Percentiles rank a stretch among this genome's conserved stretches.
Conservation (phyloP, 2,329 filamentous ascomycete species). For the Leptographium radiaticola region DNA sequence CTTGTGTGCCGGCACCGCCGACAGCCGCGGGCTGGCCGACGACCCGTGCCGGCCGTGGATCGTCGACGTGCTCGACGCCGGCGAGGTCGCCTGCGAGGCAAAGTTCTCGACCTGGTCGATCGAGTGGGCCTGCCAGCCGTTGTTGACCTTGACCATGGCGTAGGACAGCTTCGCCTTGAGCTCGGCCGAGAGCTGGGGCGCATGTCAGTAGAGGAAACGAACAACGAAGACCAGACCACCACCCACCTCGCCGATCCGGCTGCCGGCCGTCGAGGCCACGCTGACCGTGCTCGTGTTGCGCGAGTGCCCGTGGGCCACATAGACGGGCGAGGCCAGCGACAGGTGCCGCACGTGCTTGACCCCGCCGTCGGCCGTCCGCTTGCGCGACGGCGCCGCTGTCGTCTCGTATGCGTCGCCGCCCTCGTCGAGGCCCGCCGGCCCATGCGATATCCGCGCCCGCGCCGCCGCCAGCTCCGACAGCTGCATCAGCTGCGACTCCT, state of each 20-base stretch:
- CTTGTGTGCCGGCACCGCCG: slow-evolving; percentile 22
- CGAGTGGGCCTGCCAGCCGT: slow-evolving; percentile 71
- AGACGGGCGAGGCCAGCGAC: slow-evolving; percentile 32
- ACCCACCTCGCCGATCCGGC: slow-evolving; percentile 66
- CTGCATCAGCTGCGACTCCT: slow-evolving; percentile 42
- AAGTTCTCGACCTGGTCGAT: slow-evolving; percentile 67
- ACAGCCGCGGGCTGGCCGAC: slow-evolving; percentile 41
- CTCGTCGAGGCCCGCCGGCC: slow-evolving; percentile 7
- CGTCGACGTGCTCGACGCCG: slow-evolving; percentile 44
- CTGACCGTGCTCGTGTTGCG: slow-evolving; percentile 60
- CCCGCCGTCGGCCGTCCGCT: slow-evolving; percentile 64
- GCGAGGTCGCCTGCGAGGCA: slow-evolving; percentile 55
- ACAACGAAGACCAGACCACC: not conserved
- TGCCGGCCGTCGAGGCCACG: slow-evolving; percentile 46
- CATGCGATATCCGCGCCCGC: slow-evolving; percentile 32
- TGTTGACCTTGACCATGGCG: slow-evolving; percentile 85
- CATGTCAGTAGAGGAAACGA: slow-evolving; percentile 2
- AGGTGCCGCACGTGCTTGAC: slow-evolving; percentile 41
- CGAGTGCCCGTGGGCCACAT: slow-evolving; percentile 39
- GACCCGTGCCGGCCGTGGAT: slow-evolving; percentile 36
- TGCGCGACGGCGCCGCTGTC: slow-evolving; percentile 33
- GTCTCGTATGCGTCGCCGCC: slow-evolving; percentile 6
- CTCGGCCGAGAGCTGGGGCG: slow-evolving; percentile 55
- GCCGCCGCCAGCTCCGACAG: slow-evolving; percentile 45
- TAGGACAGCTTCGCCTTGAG: slow-evolving; percentile 78